phyloP scores from a whole-genome alignment of 768 basidiomycete species.

The Cystofilobasidium macerans region DNA sequence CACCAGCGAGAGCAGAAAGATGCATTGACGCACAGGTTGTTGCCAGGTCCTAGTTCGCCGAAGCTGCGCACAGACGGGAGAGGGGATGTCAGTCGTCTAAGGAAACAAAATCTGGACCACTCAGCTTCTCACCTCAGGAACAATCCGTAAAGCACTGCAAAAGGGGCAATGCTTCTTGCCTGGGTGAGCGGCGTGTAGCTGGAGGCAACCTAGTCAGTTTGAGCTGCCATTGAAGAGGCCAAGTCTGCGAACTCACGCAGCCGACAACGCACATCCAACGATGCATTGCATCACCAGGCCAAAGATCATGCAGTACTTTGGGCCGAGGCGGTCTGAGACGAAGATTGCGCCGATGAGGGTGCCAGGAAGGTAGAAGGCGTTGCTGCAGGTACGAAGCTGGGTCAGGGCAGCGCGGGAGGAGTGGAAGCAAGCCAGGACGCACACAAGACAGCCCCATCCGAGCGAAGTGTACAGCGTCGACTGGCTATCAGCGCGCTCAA shows the following conservation, averaged over 20 bases:
- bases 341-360: slow-evolving; percentile 61
- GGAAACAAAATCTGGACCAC: slow-evolving; percentile 51
- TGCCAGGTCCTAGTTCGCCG: slow-evolving; percentile 76
- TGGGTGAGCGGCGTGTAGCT: slow-evolving; percentile 43
- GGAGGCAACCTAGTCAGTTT: too few relatives aligned
- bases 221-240: too few relatives aligned
- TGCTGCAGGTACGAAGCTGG: not conserved
- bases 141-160: slow-evolving; percentile 68
- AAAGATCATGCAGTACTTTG: slow-evolving; percentile 54
- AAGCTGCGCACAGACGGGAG: slow-evolving; percentile 85
- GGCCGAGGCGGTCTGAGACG: slow-evolving; percentile 60
- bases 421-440: slow-evolving; percentile 42
- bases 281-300: slow-evolving; percentile 34
- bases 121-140: slow-evolving; percentile 83
- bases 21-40: too few relatives aligned
- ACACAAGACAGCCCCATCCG: slow-evolving; percentile 31
- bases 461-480: slow-evolving; percentile 7
- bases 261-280: slow-evolving; percentile 74
- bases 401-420: too few relatives aligned
- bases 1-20: too few relatives aligned
- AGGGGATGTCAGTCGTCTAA: slow-evolving; percentile 62
- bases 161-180: slow-evolving; percentile 47
- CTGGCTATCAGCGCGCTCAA: slow-evolving; percentile 31
- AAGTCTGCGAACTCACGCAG: slow-evolving; percentile 43
- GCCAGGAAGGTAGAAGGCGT: slow-evolving; percentile 31